Conservation (phyloP, 2,329 filamentous ascomycete species). For the Phyllosticta capitalensis region DNA sequence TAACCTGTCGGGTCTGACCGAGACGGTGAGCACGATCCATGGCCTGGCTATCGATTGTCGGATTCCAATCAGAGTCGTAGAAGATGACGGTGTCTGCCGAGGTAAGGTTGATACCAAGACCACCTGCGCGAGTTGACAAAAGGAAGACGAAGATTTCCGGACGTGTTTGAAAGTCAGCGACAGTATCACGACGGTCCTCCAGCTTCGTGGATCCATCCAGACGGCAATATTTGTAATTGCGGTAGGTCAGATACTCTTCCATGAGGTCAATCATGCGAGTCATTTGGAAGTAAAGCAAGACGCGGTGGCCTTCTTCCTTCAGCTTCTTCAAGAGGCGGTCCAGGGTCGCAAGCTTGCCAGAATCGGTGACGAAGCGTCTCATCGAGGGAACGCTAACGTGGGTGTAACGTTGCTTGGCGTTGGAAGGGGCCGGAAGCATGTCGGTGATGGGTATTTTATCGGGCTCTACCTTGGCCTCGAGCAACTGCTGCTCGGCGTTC, state of each 20-base stretch:
- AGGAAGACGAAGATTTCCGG: conserved; percentile 97
- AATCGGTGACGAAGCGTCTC: conserved; percentile 95
- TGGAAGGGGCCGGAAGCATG: conserved; percentile 69
- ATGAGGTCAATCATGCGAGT: conserved; percentile 99
- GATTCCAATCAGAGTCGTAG: conserved; percentile 99
- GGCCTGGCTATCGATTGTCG: conserved; percentile 95
- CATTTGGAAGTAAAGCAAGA: conserved; percentile 99
- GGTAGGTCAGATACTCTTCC: conserved; percentile 97
- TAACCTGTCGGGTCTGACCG: conserved; percentile 90
- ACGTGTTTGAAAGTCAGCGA: conserved; percentile 89
- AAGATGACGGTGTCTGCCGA: conserved; percentile 98
- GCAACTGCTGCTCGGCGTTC: conserved; percentile 60
- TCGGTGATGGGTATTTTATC: conserved; percentile 52
- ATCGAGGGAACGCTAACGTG: conserved; percentile 92
- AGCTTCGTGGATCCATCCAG: conserved; percentile 95
- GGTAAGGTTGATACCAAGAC: conserved; percentile 94
- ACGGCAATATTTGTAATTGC: conserved; percentile 97
- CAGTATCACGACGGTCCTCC: conserved; percentile 91
- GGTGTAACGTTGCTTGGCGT: conserved; percentile 74
- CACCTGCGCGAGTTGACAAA: conserved; percentile 89
- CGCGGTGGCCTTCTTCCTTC: conserved; percentile 86
- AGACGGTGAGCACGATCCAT: conserved; percentile 99
- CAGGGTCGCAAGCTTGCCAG: conserved; percentile 86
- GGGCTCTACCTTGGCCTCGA: conserved; percentile 62
- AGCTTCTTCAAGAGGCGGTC: conserved; percentile 80